Percentiles rank a stretch among this genome's conserved stretches.
phyloP scores from a whole-genome alignment of 2,329 filamentous ascomycete genomes.

The Ophiosphaerella herpotricha region DNA sequence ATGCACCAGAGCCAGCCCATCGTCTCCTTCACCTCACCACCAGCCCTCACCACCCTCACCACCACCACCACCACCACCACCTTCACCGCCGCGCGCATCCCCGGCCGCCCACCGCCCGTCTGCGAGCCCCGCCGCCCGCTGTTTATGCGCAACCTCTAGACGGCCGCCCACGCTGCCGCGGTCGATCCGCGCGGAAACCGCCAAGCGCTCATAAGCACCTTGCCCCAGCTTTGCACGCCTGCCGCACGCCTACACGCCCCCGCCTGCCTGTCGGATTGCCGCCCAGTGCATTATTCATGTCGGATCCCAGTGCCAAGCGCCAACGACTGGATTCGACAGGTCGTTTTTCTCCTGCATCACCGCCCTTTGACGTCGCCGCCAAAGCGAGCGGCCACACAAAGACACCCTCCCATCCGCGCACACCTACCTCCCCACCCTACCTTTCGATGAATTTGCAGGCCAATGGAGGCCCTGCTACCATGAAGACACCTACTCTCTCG shows the following conservation, averaged over 20 bases:
- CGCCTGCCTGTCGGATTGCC: constrained; percentile 5
- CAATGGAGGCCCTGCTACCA: constrained; percentile 39
- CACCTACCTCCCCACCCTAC: constrained; percentile 54
- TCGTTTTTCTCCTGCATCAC: constrained; percentile 52
- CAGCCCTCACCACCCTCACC: constrained; percentile 11
- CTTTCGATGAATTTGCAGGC: constrained; percentile 53
- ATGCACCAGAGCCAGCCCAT: background rate
- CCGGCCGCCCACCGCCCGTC: constrained; percentile 5
- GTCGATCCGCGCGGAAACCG: constrained; percentile 35
- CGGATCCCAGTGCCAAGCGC: constrained; percentile 45
- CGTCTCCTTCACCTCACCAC: constrained; percentile 3
- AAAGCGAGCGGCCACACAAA: constrained; percentile 47
- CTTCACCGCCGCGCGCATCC: constrained; percentile 6
- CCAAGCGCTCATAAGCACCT: constrained; percentile 34
- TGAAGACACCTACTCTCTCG: constrained; percentile 33
- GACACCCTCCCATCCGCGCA: constrained; percentile 50
- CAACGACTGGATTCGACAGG: constrained; percentile 46
- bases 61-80: constrained; percentile 6
- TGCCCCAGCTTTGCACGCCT: constrained; percentile 21
- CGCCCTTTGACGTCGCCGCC: constrained; percentile 47
- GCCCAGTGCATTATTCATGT: constrained; percentile 34
- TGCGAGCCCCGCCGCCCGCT: constrained; percentile 9
- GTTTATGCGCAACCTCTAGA: constrained; percentile 40
- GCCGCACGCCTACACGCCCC: constrained; percentile 16
- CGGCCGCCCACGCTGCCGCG: constrained; percentile 32